Base-by-base conservation (phyloP, 2,329 filamentous ascomycete species). In the Zasmidium citrigriseum region DNA sequence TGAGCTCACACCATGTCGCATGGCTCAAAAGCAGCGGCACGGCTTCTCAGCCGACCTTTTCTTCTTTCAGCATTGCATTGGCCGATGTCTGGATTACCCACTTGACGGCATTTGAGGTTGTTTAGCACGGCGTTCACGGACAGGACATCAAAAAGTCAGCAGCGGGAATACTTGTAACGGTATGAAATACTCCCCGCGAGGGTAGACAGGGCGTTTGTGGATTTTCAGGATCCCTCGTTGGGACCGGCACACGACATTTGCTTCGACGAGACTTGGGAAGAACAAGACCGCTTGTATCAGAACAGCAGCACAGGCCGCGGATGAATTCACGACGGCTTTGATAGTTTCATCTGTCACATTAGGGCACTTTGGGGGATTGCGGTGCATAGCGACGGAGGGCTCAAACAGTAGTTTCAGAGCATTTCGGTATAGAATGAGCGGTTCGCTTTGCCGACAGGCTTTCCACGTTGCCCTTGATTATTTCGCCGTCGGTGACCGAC, bases 1-100 rank as follows among this genome's bases (percentile, higher is more conserved):
- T 61, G 56, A 57, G 18, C 48, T 51, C 24, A 50, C 23, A 27
- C 46, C 3, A 54, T 45, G n/a, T n/a, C n/a, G n/a, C n/a, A n/a
- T n/a, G n/a, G 27, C 14, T 4, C 34, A 4, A 41, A 10, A 41
- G 4, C 34, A 9, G 7, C 4, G 18, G 34, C 7, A 52, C 45
- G 16, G 46, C 23, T 49, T 46, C 46, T 46, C 41, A 29, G 18
- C n/a, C 25, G 25, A 18, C 21, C 46, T 18, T 23, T 27, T 27
- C 46, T 47, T 47, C 18, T 27, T 51, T 44, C 22, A 52, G 21
- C 46, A 49, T 53, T 49, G 22, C 16, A 44, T 27, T 49, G 47
- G 23, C 47, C 22, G 16, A n/a, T 25, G 24, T 23, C 47, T 25
- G 23, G 21, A 45, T 18, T 22, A 18, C 1, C 18, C 20, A 16